Base-by-base conservation (phyloP, 257 asterid genomes). In the Anisodus tanguticus region DNA sequence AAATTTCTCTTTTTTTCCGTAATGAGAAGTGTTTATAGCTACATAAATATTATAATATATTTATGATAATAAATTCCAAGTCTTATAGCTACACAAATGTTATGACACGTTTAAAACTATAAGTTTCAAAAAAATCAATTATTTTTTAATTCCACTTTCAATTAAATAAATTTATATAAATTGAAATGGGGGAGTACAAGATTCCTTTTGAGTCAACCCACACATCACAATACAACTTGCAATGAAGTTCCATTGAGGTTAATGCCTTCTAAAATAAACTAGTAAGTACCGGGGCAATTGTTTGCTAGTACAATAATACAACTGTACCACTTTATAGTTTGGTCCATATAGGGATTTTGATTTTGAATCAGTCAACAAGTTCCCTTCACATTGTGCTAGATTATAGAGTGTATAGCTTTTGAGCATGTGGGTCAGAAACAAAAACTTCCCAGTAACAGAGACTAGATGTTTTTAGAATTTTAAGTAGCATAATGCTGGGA, bases 341-440 rank as follows among this genome's bases (percentile, higher is more conserved):
- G 55, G 58, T 71, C 79, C 58, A 45, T 9, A 71, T 2, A 71
- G 17, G 57, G 79, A 71, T 43, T 19, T 72, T 47, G 41, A 47
- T 47, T 72, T 72, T 47, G 59, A 72, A 19, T 72, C 10, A 72
- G 37, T 72, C 80, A 72, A 47, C 37, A 45, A 45, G 3, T 19
- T 49, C 41, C 41, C n/a, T 47, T 47, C 80, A 72, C 59, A 72
- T 6, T 72, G 2, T 19, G 80, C 80, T 72, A 49, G 10, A 45
- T n/a, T 72, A 71, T 71, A 10, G 9, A 8, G 1, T 22, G 2
- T 47, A 5, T 19, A 72, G 59, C 11, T 72, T 58, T 72, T 72
- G 81, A 26, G n/a, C 81, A 74, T 49, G 22, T 74, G 81, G 7
- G 35, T 49, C 81, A 74, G 62, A 74, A 47, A 74, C 41, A 19